Evolutionary conservation across 768 basidiomycete genomes (phyloP), one percentile per base, ranked within the genome.

Genomic region (Floccularia luteovirens): DNA sequence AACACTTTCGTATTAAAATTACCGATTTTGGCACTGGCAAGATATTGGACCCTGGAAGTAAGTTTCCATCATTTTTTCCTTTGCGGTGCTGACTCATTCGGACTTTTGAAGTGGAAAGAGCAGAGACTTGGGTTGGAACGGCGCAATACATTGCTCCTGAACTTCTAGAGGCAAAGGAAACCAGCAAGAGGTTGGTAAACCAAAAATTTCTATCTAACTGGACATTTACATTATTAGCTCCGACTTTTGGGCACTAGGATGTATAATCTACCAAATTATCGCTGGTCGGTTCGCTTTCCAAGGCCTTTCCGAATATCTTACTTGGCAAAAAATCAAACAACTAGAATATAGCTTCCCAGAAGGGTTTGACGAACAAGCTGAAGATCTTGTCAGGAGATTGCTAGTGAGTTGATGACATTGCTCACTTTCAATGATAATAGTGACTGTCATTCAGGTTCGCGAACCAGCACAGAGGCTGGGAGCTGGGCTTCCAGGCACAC

Each of bases 11-110:
- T 39, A 78, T 96, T 55, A 94, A 91, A 59, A 75, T 99, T n/a
- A 89, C 91, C 12, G 96, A 99, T 58, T 98, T 98, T 60, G 96
- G 96, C 4, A 93, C 90, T 3, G 90, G 90, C 14, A 86, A 87
- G 61, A 66, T 87, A 45, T 62, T 81, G 24, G 77, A 81, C 44
- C 54, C 70, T 16, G 67, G 64, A 38, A 60, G 80, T 80, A 41
- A 52, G 77, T 61, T 38, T 5, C 33, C 25, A 16, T 33, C 12
- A 12, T n/a, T 24, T 38, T 1, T n/a, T 12, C 23, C 21, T 20
- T 13, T 22, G 3, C 21, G 24, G 24, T 32, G 27, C 40, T 24
- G 28, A 49, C 35, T 38, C 17, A 33, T 21, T 27, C 42, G 7
- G 30, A 24, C 31, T 17, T 39, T 21, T 59, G 5, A 30, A 72